Conservation (phyloP, 495 filamentous ascomycete species). For the Aspergillus homomorphus region DNA sequence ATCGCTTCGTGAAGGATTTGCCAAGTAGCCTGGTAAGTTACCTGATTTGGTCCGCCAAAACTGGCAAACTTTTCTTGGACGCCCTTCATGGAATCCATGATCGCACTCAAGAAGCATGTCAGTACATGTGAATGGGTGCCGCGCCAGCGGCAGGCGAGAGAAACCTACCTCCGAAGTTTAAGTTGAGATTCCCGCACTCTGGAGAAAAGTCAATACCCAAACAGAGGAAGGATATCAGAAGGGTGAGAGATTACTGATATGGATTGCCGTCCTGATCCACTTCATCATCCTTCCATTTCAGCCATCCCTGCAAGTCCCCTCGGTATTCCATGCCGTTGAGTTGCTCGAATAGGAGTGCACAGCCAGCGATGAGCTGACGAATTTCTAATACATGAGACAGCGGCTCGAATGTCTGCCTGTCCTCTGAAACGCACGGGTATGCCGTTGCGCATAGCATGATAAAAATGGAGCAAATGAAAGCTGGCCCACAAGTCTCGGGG, state of each 20-base stretch:
- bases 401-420: conserved; percentile 27
- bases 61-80: conserved; percentile 22
- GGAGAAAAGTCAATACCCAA: not conserved
- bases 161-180: conserved; percentile 20
- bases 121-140: not conserved
- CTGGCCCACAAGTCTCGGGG: conserved; percentile 29
- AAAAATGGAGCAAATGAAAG: conserved; percentile 41
- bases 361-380: conserved; percentile 34
- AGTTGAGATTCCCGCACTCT: conserved; percentile 15
- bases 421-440: conserved; percentile 32
- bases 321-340: conserved; percentile 23
- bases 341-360: conserved; percentile 33
- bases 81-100: conserved; percentile 24
- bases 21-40: conserved; percentile 27
- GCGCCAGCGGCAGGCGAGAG: not conserved
- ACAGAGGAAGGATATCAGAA: not conserved
- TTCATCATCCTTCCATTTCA: conserved; percentile 21
- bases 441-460: conserved; percentile 39
- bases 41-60: conserved; percentile 14
- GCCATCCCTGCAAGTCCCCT: conserved; percentile 29
- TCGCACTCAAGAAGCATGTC: conserved; percentile 9
- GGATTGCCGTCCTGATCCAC: conserved; percentile 14
- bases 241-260: conserved; percentile 11
- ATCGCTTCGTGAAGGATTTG: conserved; percentile 28
- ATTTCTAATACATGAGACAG: conserved; percentile 32